phyloP scores from a whole-genome alignment of 164 flowering plant species.

The Magnolia kwangsiensis region DNA sequence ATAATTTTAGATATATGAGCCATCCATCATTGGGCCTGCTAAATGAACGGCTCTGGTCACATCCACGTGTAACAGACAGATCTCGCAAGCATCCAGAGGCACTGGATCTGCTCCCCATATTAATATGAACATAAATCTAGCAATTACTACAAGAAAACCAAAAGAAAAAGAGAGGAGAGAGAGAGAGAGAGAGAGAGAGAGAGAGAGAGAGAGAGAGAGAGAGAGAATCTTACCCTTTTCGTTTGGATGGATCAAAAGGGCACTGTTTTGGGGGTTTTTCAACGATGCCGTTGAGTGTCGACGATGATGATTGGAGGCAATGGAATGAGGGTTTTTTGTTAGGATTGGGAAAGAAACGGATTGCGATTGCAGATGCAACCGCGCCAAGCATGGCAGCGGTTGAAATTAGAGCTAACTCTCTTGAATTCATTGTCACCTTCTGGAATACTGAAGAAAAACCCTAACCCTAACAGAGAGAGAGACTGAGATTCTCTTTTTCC shows the following conservation, averaged over 20 bases:
- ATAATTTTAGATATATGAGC: no score
- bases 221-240: conserved; percentile 40
- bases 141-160: no score
- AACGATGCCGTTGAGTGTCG: conserved; percentile 17
- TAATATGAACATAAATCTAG: no score
- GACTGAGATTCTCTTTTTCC: not conserved
- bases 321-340: conserved; percentile 11
- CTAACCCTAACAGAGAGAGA: conserved; percentile 8
- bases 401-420: conserved; percentile 47
- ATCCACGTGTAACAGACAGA: no score
- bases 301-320: not conserved
- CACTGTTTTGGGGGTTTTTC: conserved; percentile 22
- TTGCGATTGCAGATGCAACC: conserved; percentile 43
- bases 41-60: no score
- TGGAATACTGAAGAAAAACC: not conserved
- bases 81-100: no score
- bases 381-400: conserved; percentile 56
- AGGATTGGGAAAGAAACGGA: conserved; percentile 35
- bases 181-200: not conserved
- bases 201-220: not conserved
- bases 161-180: not conserved
- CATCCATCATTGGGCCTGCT: no score
- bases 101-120: no score
- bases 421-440: conserved; percentile 38
- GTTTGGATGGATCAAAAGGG: conserved; percentile 75